Percentiles rank a stretch among this genome's conserved stretches.
phyloP scores from a whole-genome alignment of 768 basidiomycete genomes.

The Xerocomus potaroensis region DNA sequence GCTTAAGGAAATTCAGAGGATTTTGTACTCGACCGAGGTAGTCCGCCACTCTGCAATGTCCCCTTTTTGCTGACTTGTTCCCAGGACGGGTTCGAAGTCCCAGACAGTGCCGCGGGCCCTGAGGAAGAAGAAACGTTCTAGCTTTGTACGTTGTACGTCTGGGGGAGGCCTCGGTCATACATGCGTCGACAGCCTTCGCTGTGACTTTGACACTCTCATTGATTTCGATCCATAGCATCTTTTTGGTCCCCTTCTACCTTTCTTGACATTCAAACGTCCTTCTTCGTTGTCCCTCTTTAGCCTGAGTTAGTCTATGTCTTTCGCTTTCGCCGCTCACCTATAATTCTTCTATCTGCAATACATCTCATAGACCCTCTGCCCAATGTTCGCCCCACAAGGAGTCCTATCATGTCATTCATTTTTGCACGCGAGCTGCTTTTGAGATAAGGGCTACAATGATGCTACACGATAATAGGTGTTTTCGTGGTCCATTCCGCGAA shows the following conservation, averaged over 20 bases:
- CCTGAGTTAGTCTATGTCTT: slow-evolving; percentile 19
- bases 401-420: neutral
- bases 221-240: slow-evolving; percentile 11
- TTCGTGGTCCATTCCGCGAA: slow-evolving; percentile 17
- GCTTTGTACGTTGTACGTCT: slow-evolving; percentile 16
- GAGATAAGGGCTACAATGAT: slow-evolving; percentile 27
- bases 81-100: slow-evolving; percentile 93
- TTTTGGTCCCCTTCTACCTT: slow-evolving; percentile 1
- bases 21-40: slow-evolving; percentile 94
- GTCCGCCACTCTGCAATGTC: neutral
- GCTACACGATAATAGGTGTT: slow-evolving; percentile 18
- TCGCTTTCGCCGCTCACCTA: slow-evolving; percentile 16
- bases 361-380: slow-evolving; percentile 20
- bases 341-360: slow-evolving; percentile 28
- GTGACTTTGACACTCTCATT: slow-evolving; percentile 17
- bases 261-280: slow-evolving; percentile 9
- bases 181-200: neutral
- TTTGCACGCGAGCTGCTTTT: slow-evolving; percentile 9
- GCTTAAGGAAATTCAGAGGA: slow-evolving; percentile 81
- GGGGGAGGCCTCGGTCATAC: slow-evolving; percentile 1
- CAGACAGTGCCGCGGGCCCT: slow-evolving; percentile 49
- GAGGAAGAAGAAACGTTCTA: slow-evolving; percentile 85
- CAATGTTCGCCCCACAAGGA: neutral
- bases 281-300: neutral
- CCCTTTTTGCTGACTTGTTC: slow-evolving; percentile 8